Evolutionary conservation across 371 early-diverging fungal species (phyloP), one percentile per base, ranked within the genome.

Genomic region (Mortierella sp.): DNA sequence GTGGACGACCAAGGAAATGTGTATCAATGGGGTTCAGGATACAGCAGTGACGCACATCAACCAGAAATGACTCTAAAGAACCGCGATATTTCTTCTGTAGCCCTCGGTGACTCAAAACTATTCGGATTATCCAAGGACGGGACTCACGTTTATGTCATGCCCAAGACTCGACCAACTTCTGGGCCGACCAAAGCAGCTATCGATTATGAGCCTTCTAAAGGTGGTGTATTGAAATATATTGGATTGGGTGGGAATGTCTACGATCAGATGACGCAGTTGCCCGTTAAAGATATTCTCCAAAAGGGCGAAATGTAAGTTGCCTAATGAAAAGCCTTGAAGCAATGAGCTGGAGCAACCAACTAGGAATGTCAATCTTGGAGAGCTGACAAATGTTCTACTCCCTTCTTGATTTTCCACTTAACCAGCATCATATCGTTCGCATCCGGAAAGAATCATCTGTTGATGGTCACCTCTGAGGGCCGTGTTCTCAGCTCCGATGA

Each of bases 401-500:
- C 26, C 35, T 6, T 11, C 37, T 60, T 37, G 2, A 22, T 60
- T 37, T 22, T 37, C 20, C 39, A 37, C 20, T 35, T 6, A 60
- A 37, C 1, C 20, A 78, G 79, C 45, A 67, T 81, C 40, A 43
- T 35, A 11, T 81, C 81, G 1, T 89, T 99, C 72, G 88, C 91
- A n/a, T 93, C 95, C 37, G 99, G 99, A 66, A 89, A 91, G 62
- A 96, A 97, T 79, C 99, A 99, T 78, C 88, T 97, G 58, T 83
- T 96, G 26, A 96, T 96, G 32, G 75, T 98, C 39, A 90, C 95
- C 10, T 86, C 68, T 49, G 88, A 91, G 30, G 95, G 96, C 51
- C 87, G 88, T 66, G 91, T 99, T 14, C 97, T 81, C 40, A 62
- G 69, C 8, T 81, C 81, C 0, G 76, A 81, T 2, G 81, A 81